Base-by-base conservation (phyloP, 257 asterid species). In the Mitragyna speciosa region DNA sequence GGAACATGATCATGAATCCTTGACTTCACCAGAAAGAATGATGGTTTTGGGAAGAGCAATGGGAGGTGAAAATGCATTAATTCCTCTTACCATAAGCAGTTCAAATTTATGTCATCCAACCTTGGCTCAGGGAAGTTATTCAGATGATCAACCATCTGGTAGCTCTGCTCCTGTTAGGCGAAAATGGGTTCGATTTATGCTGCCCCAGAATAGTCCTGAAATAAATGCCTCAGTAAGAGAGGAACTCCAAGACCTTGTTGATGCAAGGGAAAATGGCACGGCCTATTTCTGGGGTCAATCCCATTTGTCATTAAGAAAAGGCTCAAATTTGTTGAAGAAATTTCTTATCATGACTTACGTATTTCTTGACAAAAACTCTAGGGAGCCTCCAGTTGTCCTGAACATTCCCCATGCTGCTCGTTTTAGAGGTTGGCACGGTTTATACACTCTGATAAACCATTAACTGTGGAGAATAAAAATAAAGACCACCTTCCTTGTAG, bases 331-430 rank as follows among this genome's bases (percentile, higher is more conserved):
- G 61, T 67, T 95, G 39, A 92, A 95, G 95, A 90, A 49, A 78
- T 79, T 93, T 65, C 66, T 95, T 76, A 77, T 95, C 9, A 81
- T 83, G 84, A 64, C 51, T 12, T 95, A 91, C 76, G 89, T 87
- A 58, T 89, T 95, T 81, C 94, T 95, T 39, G 96, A 95, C 76
- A 90, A 85, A 52, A 95, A 93, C 52, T 89, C 93, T 48, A 85
- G 98, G 82, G 94, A 90, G 88, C 88, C 98, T 43, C 91, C 97
- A 9, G 92, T 92, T 64, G 96, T 89, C 20, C 82, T 95, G 73
- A 89, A 93, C 45, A 93, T 93, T 17, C 98, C 98, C 41, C 91
- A 91, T 84, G 91, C 98, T 58, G 99, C 98, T 65, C 94, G n/a
- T 92, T 26, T 80, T 95, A 76, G 93, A 95, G 82, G 98, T 93